Percentiles rank a stretch among this genome's conserved stretches.
These are phyloP conservation scores for Lentinula sp. DNA, from an alignment of 768 basidiomycete genomes.

Conservation along the genomic window DNA sequence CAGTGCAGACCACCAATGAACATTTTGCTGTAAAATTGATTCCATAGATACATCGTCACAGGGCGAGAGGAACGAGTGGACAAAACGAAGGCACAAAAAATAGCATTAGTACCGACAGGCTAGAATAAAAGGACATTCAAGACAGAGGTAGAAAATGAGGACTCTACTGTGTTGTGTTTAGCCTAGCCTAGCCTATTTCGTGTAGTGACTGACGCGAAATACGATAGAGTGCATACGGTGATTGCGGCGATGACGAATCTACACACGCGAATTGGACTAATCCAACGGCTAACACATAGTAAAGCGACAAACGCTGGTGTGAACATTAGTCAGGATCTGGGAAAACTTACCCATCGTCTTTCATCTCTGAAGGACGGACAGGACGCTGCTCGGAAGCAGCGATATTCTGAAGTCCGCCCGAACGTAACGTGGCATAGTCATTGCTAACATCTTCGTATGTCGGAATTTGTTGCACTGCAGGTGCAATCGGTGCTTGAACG, in stretches of 20 bases:
- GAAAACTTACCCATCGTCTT: conserved; percentile 84
- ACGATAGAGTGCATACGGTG: conserved; percentile 15
- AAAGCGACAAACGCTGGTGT: not conserved
- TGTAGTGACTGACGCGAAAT: conserved; percentile 21
- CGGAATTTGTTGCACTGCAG: conserved; percentile 73
- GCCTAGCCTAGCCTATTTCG: conserved; percentile 72
- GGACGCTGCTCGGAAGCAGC: conserved; percentile 49
- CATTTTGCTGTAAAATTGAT: not conserved
- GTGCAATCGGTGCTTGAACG: conserved; percentile 51
- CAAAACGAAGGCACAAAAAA: conserved; percentile 23
- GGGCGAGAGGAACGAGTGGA: not conserved
- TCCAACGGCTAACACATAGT: not conserved
- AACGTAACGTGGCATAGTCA: not conserved
- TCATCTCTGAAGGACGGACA: conserved; percentile 85
- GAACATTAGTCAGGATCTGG: not conserved
- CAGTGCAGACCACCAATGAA: conserved; percentile 74
- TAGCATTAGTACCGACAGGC: conserved; percentile 76
- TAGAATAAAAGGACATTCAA: conserved; percentile 53
- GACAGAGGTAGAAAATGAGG: conserved; percentile 42
- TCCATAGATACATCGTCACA: not conserved
- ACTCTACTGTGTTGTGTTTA: conserved; percentile 74
- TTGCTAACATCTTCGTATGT: conserved; percentile 59
- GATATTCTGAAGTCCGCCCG: conserved; percentile 29
- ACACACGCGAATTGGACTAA: not conserved
- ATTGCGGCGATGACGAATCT: conserved; percentile 2